Evolutionary conservation across 176 grass and related monocot genomes (phyloP), one percentile per base, ranked within the genome.

Genomic region (Avena sativa): DNA sequence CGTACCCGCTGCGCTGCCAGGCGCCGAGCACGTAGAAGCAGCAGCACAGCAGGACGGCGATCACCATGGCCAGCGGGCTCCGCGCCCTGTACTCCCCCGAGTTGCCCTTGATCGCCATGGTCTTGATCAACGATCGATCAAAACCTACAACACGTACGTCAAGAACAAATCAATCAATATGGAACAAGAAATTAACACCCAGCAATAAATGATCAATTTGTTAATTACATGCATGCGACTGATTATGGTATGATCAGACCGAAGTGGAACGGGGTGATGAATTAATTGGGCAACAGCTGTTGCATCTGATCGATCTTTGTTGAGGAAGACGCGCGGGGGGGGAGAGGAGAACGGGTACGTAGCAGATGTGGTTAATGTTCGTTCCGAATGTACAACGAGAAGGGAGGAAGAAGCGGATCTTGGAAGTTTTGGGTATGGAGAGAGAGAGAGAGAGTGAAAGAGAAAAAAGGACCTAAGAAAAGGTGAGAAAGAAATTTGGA

Each of bases 21-120:
- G 86, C 93, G 56, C 93, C 91, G 62, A 95, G 89, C 10, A 95
- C 40, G 78, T 94, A 98, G 90, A 98, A 98, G 81, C 87, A 92
- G 81, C 87, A 89, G 89, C 96, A 95, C 13, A 98, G 86, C 17
- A 85, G 92, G 36, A 89, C 82, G 57, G 91, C 69, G 34, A 90
- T 52, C 78, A 95, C 79, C 74, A 98, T 79, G 74, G 83, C 74
- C 44, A 94, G 81, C 5, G 96, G 92, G 86, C 89, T 92, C 71
- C 86, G 86, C 0, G 89, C 75, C 78, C 81, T 92, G 77, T 90
- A 76, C 26, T 90, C 93, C 1, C 85, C 84, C 47, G 80, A 67
- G 76, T 77, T 87, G 77, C 72, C 84, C 86, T 90, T 95, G 48
- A 87, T 95, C 11, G 90, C 93, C 96, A 95, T 95, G 60, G 69